Evolutionary conservation across 129 eudicot genomes (phyloP), one percentile per base, ranked within the genome.

Genomic region (Erigeron canadensis): DNA sequence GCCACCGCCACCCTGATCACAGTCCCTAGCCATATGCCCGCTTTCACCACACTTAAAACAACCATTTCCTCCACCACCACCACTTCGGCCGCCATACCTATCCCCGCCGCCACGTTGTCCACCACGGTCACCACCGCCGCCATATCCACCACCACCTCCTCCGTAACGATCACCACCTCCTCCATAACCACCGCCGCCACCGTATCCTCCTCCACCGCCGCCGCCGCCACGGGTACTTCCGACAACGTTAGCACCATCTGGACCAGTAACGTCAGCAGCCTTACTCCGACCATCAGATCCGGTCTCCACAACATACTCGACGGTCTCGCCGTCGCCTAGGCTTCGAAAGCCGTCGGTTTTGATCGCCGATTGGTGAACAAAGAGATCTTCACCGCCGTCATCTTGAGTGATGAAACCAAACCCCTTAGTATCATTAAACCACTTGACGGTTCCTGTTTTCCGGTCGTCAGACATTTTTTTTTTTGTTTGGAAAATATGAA

Each of bases 341-440:
- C 91, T 87, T 4, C 98, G 85, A 63, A 85, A 93, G 1, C 95
- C 96, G 0, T 89, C 96, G 1, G 96, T 50, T 23, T 82, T 84
- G 71, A 93, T 93, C 10, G 92, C 84, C 1, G 92, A 83, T 23
- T 93, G 96, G 28, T 93, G 96, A 45, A 89, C 96, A 22, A 93
- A 91, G 10, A 91, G 87, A 81, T 88, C 96, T 0, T 88, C 96
- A 53, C 85, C 65, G 7, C 97, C 97, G 11, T 91, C 87, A 0
- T 81, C 77, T 0, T 96, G 97, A 1, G 78, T 78, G 5, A 78
- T 78, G 62, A 78, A 78, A 8, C 82, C 82, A 21, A 78, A 78
- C 1, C 82, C 82, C 50, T 78, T 78, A 18, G 82, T 78, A 59
- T 78, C 82, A 21, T 58, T 78, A 28, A 78, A 78, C 82, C 82